Base-by-base conservation (phyloP, 208 protist species). In the Leishmania turanica region DNA sequence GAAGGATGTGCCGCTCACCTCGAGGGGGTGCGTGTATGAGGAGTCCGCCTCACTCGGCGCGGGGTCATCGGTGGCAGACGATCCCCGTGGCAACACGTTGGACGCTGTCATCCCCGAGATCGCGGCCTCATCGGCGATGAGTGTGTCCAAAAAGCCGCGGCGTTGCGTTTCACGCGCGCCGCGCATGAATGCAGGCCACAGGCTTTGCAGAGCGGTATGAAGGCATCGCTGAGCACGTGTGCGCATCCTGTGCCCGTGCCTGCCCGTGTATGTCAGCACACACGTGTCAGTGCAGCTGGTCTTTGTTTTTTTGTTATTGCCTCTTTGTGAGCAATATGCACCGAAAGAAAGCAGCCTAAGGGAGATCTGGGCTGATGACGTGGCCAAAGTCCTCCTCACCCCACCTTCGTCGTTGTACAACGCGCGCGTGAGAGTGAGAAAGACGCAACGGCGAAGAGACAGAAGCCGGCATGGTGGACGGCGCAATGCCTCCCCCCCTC, bases 11-110 rank as follows among this genome's bases (percentile, higher is more conserved):
- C 54, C 47, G n/a, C 53, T 40, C 40, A 78, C 75, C 76, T 93
- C 87, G 2, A 91, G 78, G 31, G 87, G 90, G 81, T 93, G 87
- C 21, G 75, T 75, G 84, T 93, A 93, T 13, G 74, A 75, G 5
- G 78, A 62, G 11, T 42, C 62, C 47, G 62, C 49, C 15, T 72
- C 75, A 1, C 49, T 62, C 34, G 83, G 42, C 15, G 78, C 58
- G 11, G 51, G 45, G 53, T 82, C 62, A 34, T 73, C 65, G 42
- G 75, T 75, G 58, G n/a, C 21, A 62, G 73, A 19, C n/a, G 76
- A 76, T 56, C 53, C 62, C 47, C 19, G 60, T 27, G 75, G 71
- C 11, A 54, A 66, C 74, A 49, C 27, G 53, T 13, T 72, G 40
- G 78, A 71, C 24, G 66, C 75, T 37, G 75, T 47, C 72, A 78